A percentile compares a stretch with the other conserved stretches of the same genome.
Conservation (phyloP, 78 protist genomes). For the Kipferlia bialata region DNA sequence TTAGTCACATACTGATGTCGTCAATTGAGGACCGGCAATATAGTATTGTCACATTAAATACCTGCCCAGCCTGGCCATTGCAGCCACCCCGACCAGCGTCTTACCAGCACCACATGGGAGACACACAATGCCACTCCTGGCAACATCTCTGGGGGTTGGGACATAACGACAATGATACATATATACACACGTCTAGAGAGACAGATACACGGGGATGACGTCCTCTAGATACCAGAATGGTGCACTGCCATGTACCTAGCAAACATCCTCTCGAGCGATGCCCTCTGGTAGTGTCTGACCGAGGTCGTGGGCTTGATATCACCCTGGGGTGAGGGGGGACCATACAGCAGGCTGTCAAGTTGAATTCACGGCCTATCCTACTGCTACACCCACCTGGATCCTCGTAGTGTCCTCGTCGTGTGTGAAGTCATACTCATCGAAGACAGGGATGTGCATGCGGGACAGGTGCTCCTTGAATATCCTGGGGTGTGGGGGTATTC, state of each 20-base stretch:
- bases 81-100: constrained; percentile 88
- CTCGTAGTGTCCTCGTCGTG: background rate
- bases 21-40: background rate
- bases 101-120: constrained; percentile 99
- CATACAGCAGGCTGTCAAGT: no score
- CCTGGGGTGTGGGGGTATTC: no score
- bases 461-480: no score
- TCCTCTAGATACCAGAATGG: background rate
- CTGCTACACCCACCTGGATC: no score
- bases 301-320: background rate
- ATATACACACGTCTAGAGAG: no score
- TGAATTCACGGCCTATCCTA: no score
- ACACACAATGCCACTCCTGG: constrained; percentile 92
- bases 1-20: background rate
- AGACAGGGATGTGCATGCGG: no score
- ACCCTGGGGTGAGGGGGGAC: no score
- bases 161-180: no score
- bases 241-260: background rate
- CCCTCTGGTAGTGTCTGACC: constrained; percentile 48
- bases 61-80: constrained; percentile 65
- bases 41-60: background rate
- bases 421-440: background rate
- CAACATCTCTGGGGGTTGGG: no score
- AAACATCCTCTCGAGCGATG: no score
- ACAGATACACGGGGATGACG: no score